Base-by-base conservation (phyloP, 2,329 filamentous ascomycete species). In the Penicillium sclerotiorum region DNA sequence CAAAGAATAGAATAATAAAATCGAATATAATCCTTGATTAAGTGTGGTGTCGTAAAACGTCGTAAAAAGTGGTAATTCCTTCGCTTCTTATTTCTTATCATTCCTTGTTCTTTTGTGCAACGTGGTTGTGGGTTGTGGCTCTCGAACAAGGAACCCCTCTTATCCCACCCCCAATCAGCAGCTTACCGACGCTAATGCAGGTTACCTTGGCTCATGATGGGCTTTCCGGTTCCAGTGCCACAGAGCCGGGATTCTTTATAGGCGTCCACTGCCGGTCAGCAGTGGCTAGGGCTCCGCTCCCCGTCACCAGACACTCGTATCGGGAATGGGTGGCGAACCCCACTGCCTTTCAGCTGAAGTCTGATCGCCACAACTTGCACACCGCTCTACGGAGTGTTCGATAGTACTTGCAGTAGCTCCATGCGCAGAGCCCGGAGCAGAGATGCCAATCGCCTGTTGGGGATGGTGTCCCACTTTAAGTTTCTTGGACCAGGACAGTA, bases 151-250 rank as follows among this genome's bases (percentile, higher is more conserved):
- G 55, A 57, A 59, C 55, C 55, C 53, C 58, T 57, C 51, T 57
- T 13, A 8, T 8, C 9, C 25, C 33, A n/a, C 33, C 33, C 30
- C 15, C 33, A n/a, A 60, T 57, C 63, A 60, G 59, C 58, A 57
- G 62, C 55, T 61, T 58, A 56, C 57, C 55, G 53, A 50, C 66
- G 63, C 68, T 70, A 70, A 70, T 69, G 68, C 68, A 69, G 59
- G 61, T 67, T 69, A 61, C 65, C 67, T 62, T 64, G 58, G 56
- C 53, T 57, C 48, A 58, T 60, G 46, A 61, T 61, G 59, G 58
- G 52, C 54, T 50, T 59, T 57, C 50, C 53, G 55, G 59, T 62
- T 63, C 68, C 67, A 65, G 62, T 62, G 58, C 67, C 68, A 61
- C 59, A 67, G 67, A 62, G 61, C 66, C 63, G 67, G 67, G 64